phyloP scores from a whole-genome alignment of 2,329 filamentous ascomycete species.

The Diaporthe sp. region DNA sequence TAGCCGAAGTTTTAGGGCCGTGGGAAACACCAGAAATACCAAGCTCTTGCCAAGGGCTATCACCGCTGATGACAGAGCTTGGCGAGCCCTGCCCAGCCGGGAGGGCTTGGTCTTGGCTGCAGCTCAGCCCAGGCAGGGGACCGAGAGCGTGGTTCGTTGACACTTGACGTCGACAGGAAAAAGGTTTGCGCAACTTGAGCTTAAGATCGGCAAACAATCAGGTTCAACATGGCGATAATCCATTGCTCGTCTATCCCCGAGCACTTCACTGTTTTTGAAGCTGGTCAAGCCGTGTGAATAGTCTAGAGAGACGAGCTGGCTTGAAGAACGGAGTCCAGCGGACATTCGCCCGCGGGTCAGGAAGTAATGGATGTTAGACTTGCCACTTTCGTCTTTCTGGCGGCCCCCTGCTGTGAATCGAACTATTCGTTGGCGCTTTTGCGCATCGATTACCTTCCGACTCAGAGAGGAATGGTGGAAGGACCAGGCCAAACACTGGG shows the following conservation, averaged over 20 bases:
- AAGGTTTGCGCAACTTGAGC: not conserved
- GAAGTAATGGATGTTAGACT: not conserved
- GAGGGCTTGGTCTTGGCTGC: constrained; percentile 7
- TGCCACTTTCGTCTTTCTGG: not conserved
- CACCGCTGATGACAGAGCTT: not conserved
- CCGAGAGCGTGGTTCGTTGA: constrained; percentile 1
- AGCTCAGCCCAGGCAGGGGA: not conserved
- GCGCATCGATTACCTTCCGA: not conserved
- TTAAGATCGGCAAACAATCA: not conserved
- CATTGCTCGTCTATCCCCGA: not conserved
- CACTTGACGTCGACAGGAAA: not conserved
- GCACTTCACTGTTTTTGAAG: not conserved
- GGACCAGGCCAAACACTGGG: constrained; percentile 16
- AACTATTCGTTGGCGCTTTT: not conserved
- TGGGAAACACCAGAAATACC: constrained; percentile 6
- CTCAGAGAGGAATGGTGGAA: not conserved
- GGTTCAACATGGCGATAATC: not conserved
- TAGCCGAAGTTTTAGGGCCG: not conserved
- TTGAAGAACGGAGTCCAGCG: not conserved
- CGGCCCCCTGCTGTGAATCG: not conserved
- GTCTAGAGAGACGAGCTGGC: not conserved
- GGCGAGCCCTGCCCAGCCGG: constrained; percentile 1
- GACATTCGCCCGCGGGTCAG: not conserved
- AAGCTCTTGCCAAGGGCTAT: constrained; percentile 25
- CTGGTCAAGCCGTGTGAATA: not conserved